Evolutionary conservation across 805 yeast species (phyloP).

Genomic region (Saccharomycopsis guyanensis): DNA sequence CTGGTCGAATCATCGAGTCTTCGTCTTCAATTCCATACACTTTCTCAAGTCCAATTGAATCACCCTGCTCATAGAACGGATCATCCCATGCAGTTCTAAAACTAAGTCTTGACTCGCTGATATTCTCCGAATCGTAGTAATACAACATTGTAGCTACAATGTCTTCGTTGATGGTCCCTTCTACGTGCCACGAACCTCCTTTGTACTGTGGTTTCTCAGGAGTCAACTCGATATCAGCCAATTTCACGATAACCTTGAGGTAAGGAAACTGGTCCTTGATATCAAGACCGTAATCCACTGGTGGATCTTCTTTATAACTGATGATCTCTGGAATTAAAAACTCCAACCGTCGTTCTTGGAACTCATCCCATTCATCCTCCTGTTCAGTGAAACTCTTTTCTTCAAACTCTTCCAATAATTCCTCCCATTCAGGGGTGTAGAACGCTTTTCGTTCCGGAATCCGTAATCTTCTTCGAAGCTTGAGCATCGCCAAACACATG

Average conservation of each 20-base stretch:
- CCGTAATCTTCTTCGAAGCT: slow-evolving; percentile 19
- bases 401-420: slow-evolving; percentile 1
- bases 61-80: slow-evolving; percentile 32
- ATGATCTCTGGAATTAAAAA: background rate
- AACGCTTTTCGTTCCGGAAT: slow-evolving; percentile 12
- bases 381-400: background rate
- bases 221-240: slow-evolving; percentile 35
- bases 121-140: slow-evolving; percentile 35
- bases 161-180: slow-evolving; percentile 35
- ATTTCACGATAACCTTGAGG: slow-evolving; percentile 33
- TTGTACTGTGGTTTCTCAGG: slow-evolving; percentile 33
- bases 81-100: slow-evolving; percentile 29
- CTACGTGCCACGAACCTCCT: slow-evolving; percentile 39
- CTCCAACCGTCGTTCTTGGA: background rate
- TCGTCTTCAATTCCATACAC: slow-evolving; percentile 30
- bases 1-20: slow-evolving; percentile 23
- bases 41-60: slow-evolving; percentile 24
- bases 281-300: slow-evolving; percentile 6
- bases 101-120: slow-evolving; percentile 29
- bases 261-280: slow-evolving; percentile 17
- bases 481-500: slow-evolving; percentile 18
- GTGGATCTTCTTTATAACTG: background rate
- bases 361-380: background rate
- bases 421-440: slow-evolving; percentile 13
- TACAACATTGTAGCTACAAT: slow-evolving; percentile 36